phyloP scores from a whole-genome alignment of 2,329 filamentous ascomycete species.

The Exophiala oligosperma region DNA sequence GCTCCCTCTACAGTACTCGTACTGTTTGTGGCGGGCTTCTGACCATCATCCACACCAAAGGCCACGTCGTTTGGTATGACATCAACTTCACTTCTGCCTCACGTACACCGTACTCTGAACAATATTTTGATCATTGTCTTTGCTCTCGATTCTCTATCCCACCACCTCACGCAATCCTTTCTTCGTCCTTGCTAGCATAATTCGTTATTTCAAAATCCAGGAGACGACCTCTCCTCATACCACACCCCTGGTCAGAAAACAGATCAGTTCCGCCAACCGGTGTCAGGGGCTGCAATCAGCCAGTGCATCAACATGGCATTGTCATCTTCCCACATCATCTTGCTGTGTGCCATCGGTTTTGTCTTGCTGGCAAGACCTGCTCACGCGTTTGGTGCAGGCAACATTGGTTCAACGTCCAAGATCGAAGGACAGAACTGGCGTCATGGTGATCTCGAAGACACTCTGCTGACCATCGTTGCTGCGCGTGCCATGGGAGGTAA shows the following conservation, averaged over 20 bases:
- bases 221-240: background rate
- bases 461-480: constrained; percentile 71
- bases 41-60: constrained; percentile 4
- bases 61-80: constrained; percentile 7
- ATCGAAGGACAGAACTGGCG: constrained; percentile 86
- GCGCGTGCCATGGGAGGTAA: constrained; percentile 66
- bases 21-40: background rate
- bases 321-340: constrained; percentile 23
- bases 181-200: no score
- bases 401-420: constrained; percentile 75
- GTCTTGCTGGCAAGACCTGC: constrained; percentile 67
- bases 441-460: constrained; percentile 91
- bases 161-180: background rate
- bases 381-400: constrained; percentile 82
- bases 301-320: constrained; percentile 22
- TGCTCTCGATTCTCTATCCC: no score
- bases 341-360: constrained; percentile 40
- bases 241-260: background rate
- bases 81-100: constrained; percentile 7
- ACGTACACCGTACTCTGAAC: background rate
- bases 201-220: no score
- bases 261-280: background rate
- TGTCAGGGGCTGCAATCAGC: background rate
- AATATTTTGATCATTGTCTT: no score
- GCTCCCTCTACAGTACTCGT: no score